Percentiles rank a stretch among this genome's conserved stretches.
Evolutionary conservation across 352 stramenopile species (phyloP).

Genomic region (Phytopythium helicoides): DNA sequence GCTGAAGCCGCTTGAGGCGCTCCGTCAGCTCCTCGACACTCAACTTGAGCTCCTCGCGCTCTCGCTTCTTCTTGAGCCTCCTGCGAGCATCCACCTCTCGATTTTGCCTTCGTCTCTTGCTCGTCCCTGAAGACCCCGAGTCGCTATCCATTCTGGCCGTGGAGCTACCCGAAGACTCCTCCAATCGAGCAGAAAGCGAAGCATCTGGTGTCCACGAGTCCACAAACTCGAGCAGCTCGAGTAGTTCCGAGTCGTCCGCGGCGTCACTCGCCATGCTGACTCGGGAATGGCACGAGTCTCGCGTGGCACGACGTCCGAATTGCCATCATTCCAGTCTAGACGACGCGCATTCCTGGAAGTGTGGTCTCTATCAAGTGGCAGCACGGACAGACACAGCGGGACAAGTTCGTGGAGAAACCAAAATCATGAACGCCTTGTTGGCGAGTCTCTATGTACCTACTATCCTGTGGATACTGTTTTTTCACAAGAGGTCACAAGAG

Average conservation of each 20-base stretch:
- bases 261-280: neutral
- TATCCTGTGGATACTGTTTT: no score
- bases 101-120: neutral
- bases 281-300: conserved; percentile 1
- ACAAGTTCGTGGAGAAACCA: no score
- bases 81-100: conserved; percentile 1
- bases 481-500: no score
- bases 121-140: neutral
- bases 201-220: neutral
- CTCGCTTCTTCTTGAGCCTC: conserved; percentile 3
- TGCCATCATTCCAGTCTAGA: no score
- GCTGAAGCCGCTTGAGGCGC: neutral
- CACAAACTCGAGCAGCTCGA: conserved; percentile 3
- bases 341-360: no score
- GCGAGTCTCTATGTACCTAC: no score
- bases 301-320: no score
- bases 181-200: no score
- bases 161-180: neutral
- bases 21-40: conserved; percentile 1
- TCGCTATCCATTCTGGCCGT: neutral
- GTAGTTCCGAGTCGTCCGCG: conserved; percentile 4
- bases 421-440: no score
- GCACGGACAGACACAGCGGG: no score
- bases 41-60: neutral
- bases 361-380: no score